Conservation (phyloP, 176 grass and related monocot species). For the Oryza nivara region DNA sequence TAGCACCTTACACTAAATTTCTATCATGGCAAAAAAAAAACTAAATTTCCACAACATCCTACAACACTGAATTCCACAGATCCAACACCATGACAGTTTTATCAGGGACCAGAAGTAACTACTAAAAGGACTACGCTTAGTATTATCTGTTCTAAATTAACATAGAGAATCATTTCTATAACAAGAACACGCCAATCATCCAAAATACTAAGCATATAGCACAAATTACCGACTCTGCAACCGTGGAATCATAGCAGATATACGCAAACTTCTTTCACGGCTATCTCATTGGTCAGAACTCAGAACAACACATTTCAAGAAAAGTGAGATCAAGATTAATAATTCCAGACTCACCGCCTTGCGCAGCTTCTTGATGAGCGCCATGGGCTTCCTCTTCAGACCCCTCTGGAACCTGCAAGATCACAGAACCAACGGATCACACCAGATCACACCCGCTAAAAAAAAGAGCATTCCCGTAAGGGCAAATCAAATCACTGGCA, state of each 20-base stretch:
- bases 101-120: too few species aligned
- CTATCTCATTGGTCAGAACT: neutral
- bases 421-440: neutral
- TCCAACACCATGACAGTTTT: too few species aligned
- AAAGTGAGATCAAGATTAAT: neutral
- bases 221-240: neutral
- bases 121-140: too few species aligned
- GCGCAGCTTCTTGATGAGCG: slow-evolving; percentile 92
- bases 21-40: too few species aligned
- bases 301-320: neutral
- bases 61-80: too few species aligned
- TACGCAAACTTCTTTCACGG: too few species aligned
- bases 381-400: slow-evolving; percentile 97
- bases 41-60: too few species aligned
- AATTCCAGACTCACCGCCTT: slow-evolving; percentile 66
- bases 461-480: too few species aligned
- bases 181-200: neutral
- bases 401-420: slow-evolving; percentile 77
- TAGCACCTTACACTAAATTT: too few species aligned
- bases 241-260: neutral
- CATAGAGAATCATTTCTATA: neutral
- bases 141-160: neutral
- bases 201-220: neutral
- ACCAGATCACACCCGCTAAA: neutral
- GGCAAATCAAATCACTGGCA: neutral